phyloP scores from a whole-genome alignment of 805 yeast genomes.

The Starmerella potacharoeniae region DNA sequence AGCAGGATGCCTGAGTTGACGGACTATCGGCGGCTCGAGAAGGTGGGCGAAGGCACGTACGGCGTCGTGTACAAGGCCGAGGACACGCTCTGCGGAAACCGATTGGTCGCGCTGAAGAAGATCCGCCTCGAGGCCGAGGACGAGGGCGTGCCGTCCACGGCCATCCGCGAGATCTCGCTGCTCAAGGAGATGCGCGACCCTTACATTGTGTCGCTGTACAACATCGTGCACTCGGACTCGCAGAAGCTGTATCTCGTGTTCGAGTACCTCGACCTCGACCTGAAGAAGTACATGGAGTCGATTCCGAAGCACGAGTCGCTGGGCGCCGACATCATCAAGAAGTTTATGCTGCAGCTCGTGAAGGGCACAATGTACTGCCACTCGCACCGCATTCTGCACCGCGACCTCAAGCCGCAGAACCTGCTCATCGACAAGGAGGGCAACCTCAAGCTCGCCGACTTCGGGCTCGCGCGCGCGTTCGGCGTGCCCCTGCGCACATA shows the following conservation, averaged over 20 bases:
- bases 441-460: constrained; percentile 79
- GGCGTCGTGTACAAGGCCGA: constrained; percentile 97
- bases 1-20: constrained; percentile 69
- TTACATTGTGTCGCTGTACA: constrained; percentile 80
- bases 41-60: constrained; percentile 94
- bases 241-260: constrained; percentile 87
- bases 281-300: constrained; percentile 93
- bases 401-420: constrained; percentile 95
- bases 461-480: constrained; percentile 92
- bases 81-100: constrained; percentile 75
- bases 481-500: constrained; percentile 96
- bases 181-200: constrained; percentile 89
- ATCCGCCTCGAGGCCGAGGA: constrained; percentile 92
- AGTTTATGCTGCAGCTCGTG: constrained; percentile 83
- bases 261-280: constrained; percentile 86
- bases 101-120: constrained; percentile 92
- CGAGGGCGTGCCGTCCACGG: constrained; percentile 98
- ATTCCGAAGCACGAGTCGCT: constrained; percentile 84
- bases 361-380: constrained; percentile 91
- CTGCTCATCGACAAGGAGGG: constrained; percentile 91
- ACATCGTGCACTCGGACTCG: constrained; percentile 88
- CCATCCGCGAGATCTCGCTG: constrained; percentile 89
- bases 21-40: constrained; percentile 87
- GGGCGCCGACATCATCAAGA: constrained; percentile 81
- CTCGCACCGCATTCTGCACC: constrained; percentile 83